phyloP scores from a whole-genome alignment of 225 moss, liverwort and hornwort species.

The Thuidium tamariscinum region DNA sequence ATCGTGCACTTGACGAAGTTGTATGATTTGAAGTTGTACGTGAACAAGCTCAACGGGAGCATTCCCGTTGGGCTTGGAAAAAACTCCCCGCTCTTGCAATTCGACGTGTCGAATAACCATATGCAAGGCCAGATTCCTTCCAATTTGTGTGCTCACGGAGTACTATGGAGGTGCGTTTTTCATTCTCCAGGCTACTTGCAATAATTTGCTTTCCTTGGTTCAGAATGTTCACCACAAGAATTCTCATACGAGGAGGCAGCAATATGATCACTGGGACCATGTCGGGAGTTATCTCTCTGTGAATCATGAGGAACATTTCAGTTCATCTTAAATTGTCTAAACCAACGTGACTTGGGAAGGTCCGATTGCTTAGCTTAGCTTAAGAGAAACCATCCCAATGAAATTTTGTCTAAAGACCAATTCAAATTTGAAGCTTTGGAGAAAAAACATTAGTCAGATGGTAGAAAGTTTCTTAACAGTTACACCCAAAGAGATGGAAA shows the following conservation, averaged over 20 bases:
- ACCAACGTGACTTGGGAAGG: neutral
- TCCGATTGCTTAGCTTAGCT: neutral
- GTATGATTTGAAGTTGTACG: conserved; percentile 38
- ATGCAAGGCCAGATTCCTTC: conserved; percentile 24
- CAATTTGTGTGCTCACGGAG: conserved; percentile 11
- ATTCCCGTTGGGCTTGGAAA: conserved; percentile 19
- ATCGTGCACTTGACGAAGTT: conserved; percentile 6
- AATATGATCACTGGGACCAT: neutral
- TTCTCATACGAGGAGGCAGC: neutral
- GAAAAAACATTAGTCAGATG: no score
- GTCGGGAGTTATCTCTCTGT: neutral
- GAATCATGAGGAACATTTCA: neutral
- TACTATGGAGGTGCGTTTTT: conserved; percentile 24
- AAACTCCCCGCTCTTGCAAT: conserved; percentile 10
- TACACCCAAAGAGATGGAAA: neutral
- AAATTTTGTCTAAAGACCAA: no score
- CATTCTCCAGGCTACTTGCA: neutral
- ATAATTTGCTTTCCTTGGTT: neutral
- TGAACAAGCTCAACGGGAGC: conserved; percentile 34
- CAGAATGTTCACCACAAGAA: neutral
- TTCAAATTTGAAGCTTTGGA: neutral
- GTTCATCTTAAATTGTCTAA: neutral
- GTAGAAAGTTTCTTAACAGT: neutral
- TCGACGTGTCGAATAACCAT: conserved; percentile 38
- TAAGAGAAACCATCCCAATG: neutral